A percentile compares a stretch with the other conserved stretches of the same genome.
Conservation (phyloP, 306 rosid species). For the Geum urbanum region DNA sequence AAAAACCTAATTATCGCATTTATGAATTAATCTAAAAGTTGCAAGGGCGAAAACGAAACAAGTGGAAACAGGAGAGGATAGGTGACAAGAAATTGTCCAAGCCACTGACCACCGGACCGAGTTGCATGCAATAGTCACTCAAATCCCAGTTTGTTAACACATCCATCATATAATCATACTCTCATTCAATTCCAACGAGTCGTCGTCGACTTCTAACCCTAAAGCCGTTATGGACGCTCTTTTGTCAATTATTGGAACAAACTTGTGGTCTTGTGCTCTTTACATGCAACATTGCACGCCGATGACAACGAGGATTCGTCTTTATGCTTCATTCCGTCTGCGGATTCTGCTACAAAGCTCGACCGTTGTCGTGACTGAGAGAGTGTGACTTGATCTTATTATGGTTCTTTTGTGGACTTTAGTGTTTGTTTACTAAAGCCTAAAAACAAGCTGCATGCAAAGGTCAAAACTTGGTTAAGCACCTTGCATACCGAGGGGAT, state of each 20-base stretch:
- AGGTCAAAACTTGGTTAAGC: neutral
- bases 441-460: slow-evolving; percentile 4
- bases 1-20: too few relatives aligned
- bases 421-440: neutral
- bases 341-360: neutral
- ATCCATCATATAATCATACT: too few relatives aligned
- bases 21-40: too few relatives aligned
- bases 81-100: neutral
- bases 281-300: slow-evolving; percentile 13
- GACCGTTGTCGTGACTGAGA: neutral
- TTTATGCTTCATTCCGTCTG: neutral
- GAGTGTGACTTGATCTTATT: too few relatives aligned
- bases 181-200: neutral
- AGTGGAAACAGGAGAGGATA: neutral
- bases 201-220: neutral
- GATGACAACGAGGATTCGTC: neutral
- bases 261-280: neutral
- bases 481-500: too few relatives aligned
- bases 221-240: neutral
- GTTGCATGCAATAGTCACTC: too few relatives aligned
- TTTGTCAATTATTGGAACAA: slow-evolving; percentile 27
- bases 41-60: neutral
- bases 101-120: neutral
- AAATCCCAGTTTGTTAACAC: too few relatives aligned
- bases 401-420: too few relatives aligned